These are phyloP conservation scores for Pyrenophora teres DNA, from an alignment of 2,329 filamentous ascomycete genomes.

Conservation along the genomic window DNA sequence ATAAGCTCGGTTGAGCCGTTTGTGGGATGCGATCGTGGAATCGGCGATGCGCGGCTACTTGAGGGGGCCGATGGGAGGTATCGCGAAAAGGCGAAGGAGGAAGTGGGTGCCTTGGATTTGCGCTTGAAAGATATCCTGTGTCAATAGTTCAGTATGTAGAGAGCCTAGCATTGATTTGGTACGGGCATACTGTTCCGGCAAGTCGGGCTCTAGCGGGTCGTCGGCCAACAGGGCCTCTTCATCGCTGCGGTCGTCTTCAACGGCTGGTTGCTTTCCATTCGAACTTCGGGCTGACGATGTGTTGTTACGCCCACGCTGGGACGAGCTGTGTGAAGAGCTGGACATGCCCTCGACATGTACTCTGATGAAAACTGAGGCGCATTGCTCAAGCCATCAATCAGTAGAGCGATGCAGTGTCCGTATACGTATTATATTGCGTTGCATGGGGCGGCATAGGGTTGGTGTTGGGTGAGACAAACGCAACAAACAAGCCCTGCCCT, in stretches of 20 bases:
- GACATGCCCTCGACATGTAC: constrained; percentile 48
- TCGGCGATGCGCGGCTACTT: constrained; percentile 37
- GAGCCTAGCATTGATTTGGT: not conserved
- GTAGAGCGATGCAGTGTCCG: constrained; percentile 5
- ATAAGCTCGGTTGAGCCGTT: constrained; percentile 47
- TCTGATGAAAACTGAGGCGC: constrained; percentile 17
- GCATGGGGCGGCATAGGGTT: constrained; percentile 16
- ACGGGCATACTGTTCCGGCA: constrained; percentile 50
- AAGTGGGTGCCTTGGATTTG: constrained; percentile 58
- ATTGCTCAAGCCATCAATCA: constrained; percentile 36
- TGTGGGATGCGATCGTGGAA: constrained; percentile 29
- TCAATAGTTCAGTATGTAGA: not conserved
- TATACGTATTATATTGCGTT: not conserved
- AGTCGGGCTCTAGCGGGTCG: constrained; percentile 60
- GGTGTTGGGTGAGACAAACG: constrained; percentile 20
- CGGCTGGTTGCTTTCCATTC: constrained; percentile 41
- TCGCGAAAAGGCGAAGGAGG: constrained; percentile 50
- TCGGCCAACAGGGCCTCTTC: constrained; percentile 57
- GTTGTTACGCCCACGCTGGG: constrained; percentile 46
- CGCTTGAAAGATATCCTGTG: constrained; percentile 71
- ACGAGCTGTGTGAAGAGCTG: constrained; percentile 44
- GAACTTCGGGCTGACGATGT: constrained; percentile 52
- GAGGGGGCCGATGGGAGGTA: constrained; percentile 50
- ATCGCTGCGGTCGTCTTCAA: constrained; percentile 52
- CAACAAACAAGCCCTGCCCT: constrained; percentile 11